A percentile compares a stretch with the other conserved stretches of the same genome.
These are phyloP conservation scores for Saccharomycopsis schoenii DNA, from an alignment of 805 yeast genomes.

Conservation along the genomic window DNA sequence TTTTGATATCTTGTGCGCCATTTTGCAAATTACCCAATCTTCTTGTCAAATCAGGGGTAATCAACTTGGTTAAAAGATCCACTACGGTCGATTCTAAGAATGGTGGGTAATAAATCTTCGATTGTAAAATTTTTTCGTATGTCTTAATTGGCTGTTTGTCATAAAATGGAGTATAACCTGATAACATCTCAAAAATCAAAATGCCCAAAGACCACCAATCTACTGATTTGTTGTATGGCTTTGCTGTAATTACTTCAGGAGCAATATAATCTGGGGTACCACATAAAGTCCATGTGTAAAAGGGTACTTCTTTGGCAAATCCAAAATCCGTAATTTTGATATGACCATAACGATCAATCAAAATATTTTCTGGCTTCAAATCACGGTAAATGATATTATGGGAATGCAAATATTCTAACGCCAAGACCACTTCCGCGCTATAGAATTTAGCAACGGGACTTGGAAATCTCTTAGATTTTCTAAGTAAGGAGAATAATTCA, in stretches of 20 bases:
- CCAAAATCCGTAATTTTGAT: conserved; percentile 91
- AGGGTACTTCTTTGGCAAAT: conserved; percentile 85
- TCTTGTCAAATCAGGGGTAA: conserved; percentile 74
- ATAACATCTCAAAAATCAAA: conserved; percentile 84
- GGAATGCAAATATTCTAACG: conserved; percentile 78
- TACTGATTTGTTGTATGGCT: conserved; percentile 89
- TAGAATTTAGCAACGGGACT: conserved; percentile 94
- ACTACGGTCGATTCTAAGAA: conserved; percentile 70
- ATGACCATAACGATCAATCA: conserved; percentile 83
- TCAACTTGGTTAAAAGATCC: conserved; percentile 61
- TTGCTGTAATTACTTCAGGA: conserved; percentile 89
- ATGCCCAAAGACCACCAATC: conserved; percentile 98
- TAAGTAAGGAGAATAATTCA: conserved; percentile 72
- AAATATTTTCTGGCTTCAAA: conserved; percentile 85
- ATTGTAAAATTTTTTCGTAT: conserved; percentile 80
- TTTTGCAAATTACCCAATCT: conserved; percentile 79
- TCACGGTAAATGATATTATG: conserved; percentile 86
- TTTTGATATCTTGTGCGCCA: conserved; percentile 78
- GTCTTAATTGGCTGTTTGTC: conserved; percentile 91
- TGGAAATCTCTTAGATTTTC: conserved; percentile 87
- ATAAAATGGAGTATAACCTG: conserved; percentile 92
- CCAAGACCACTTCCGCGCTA: conserved; percentile 82
- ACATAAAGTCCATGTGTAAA: conserved; percentile 88
- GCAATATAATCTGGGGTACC: conserved; percentile 97
- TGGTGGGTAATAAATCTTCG: conserved; percentile 68